Evolutionary conservation across 352 stramenopile species (phyloP).

Genomic region (Phytophthora foliorum): DNA sequence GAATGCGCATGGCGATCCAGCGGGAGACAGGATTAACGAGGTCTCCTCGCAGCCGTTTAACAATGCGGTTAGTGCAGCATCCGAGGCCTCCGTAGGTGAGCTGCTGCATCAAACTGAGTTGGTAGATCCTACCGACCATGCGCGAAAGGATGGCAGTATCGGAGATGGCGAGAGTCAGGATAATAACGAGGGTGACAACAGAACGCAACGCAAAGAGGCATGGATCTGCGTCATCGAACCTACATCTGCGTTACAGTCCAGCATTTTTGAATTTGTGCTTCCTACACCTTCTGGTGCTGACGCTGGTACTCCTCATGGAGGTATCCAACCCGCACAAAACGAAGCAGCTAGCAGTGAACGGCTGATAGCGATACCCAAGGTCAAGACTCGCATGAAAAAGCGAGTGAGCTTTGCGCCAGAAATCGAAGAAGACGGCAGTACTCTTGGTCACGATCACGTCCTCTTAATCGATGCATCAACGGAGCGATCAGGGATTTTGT

Average conservation of each 20-base stretch:
- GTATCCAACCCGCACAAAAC: neutral
- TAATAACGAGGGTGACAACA: constrained; percentile 11
- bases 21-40: neutral
- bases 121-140: neutral
- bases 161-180: neutral
- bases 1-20: constrained; percentile 5
- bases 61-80: constrained; percentile 15
- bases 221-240: constrained; percentile 50
- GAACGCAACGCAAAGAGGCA: constrained; percentile 40
- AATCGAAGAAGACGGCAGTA: constrained; percentile 15
- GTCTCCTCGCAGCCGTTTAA: neutral
- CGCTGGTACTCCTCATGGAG: neutral
- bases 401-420: constrained; percentile 35
- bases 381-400: constrained; percentile 20
- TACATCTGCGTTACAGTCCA: constrained; percentile 32
- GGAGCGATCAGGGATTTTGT: constrained; percentile 6
- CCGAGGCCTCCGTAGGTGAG: constrained; percentile 21
- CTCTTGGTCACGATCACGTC: constrained; percentile 27
- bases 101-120: constrained; percentile 51
- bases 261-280: constrained; percentile 64
- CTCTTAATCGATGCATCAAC: constrained; percentile 24
- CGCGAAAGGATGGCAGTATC: neutral
- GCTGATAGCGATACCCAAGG: neutral
- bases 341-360: neutral
- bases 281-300: neutral